Evolutionary conservation across 768 basidiomycete genomes (phyloP).

Genomic region (Termitomyces sp.): DNA sequence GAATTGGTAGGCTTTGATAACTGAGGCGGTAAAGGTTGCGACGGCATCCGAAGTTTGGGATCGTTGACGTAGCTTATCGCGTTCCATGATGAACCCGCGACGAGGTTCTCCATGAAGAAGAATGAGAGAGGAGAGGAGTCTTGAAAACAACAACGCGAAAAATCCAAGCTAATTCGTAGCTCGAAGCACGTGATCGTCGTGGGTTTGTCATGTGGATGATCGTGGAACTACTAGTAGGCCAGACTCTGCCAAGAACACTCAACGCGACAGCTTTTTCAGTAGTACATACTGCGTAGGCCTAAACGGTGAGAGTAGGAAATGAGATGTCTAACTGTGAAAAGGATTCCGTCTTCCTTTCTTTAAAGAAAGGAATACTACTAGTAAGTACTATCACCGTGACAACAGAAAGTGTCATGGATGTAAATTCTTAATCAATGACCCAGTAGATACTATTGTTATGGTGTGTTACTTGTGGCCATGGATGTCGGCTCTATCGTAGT

Average conservation of each 20-base stretch:
- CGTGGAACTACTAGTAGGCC: too few relatives aligned
- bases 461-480: background rate
- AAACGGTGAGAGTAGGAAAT: too few relatives aligned
- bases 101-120: slow-evolving; percentile 12
- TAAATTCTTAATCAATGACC: too few relatives aligned
- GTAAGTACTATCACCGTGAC: background rate
- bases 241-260: background rate
- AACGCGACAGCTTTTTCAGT: background rate
- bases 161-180: background rate
- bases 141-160: background rate
- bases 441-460: background rate
- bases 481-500: background rate
- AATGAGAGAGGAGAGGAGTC: background rate
- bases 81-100: slow-evolving; percentile 4
- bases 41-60: slow-evolving; percentile 9
- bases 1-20: background rate
- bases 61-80: slow-evolving; percentile 1
- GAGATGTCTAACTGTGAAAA: too few relatives aligned
- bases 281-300: too few relatives aligned
- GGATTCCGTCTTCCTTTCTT: too few relatives aligned
- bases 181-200: background rate
- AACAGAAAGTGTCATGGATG: too few relatives aligned
- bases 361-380: too few relatives aligned
- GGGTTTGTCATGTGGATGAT: background rate
- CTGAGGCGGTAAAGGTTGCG: slow-evolving; percentile 3